Conservation (phyloP, 2,329 filamentous ascomycete species). For the Xylaria sp. region DNA sequence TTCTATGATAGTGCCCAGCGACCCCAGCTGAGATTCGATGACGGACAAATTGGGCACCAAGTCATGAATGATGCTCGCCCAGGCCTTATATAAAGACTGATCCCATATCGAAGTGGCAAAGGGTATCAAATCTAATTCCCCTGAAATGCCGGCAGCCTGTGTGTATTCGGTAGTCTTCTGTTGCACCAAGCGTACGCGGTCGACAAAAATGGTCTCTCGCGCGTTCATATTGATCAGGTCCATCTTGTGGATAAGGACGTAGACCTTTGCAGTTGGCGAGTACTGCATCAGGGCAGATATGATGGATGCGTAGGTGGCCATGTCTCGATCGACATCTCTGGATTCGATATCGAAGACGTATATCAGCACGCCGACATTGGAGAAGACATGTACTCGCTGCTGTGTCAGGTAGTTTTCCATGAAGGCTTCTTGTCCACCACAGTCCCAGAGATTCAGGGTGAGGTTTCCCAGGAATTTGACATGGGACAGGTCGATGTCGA, state of each 20-base stretch:
- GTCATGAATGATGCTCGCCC: constrained; percentile 97
- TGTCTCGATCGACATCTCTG: constrained; percentile 90
- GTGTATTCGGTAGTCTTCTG: constrained; percentile 72
- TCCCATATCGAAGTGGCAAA: constrained; percentile 99
- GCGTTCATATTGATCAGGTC: constrained; percentile 86
- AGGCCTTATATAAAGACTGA: constrained; percentile 96
- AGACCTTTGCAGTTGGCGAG: constrained; percentile 83
- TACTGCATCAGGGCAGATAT: constrained; percentile 89
- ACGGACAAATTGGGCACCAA: constrained; percentile 91
- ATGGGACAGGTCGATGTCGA: constrained; percentile 97
- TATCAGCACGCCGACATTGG: constrained; percentile 94
- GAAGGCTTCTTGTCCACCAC: constrained; percentile 97
- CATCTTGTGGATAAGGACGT: constrained; percentile 98
- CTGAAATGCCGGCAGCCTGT: constrained; percentile 52
- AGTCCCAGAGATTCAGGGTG: constrained; percentile 98
- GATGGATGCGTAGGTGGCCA: constrained; percentile 91
- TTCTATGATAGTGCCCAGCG: constrained; percentile 85
- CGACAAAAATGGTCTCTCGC: constrained; percentile 84
- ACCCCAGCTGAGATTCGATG: constrained; percentile 86
- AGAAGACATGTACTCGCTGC: constrained; percentile 96
- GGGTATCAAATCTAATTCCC: constrained; percentile 77
- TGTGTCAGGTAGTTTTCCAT: constrained; percentile 98
- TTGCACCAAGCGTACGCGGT: constrained; percentile 80
- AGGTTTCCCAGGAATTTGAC: constrained; percentile 99
- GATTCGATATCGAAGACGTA: constrained; percentile 99